Evolutionary conservation across 176 grass and related monocot genomes (phyloP), one percentile per base, ranked within the genome.

Genomic region (Rhipidocladum racemiflorum): DNA sequence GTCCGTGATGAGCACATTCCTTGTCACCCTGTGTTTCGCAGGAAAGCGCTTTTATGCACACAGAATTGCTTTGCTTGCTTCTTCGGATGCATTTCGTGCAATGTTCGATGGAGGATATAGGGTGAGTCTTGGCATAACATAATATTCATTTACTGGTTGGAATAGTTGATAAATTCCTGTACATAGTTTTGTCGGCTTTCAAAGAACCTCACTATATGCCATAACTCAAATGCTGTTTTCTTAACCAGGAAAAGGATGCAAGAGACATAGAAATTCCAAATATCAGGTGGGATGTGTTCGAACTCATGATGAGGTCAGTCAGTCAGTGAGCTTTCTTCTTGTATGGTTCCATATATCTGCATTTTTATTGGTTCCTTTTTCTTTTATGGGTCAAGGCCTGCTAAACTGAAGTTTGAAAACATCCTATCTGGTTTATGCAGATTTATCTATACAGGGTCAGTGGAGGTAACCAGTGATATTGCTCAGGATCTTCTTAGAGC

Each of bases 181-280:
- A 43, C 44, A 78, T 65, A 43, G 3, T 27, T 81, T 23, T 45
- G 6, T 71, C 9, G 20, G 30, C 46, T 51, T 82, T 88, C 9
- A 63, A 87, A 50, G 40, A 57, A 56, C 48, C 9, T n/a, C 55
- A 24, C 55, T 25, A 5, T 57, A 32, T 72, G 7, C 68, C 36
- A 81, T 14, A 34, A 80, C 82, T 59, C 1, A 70, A 74, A 66
- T 49, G 53, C 18, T 60, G 7, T 76, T 83, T 78, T 61, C 81
- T 87, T 82, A 64, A 77, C 21, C 81, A 99, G 97, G 97, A 99
- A 89, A 99, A 96, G 86, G 97, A 99, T 81, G 91, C 97, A 74
- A 96, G 91, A 85, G 97, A 99, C 80, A 99, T 99, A 82, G 97
- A 99, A 90, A 99, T 99, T 81, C 97, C 97, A 60, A 96, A 99